Conservation (phyloP, 2,329 filamentous ascomycete genomes). For the Chrysoporthe cubensis region DNA sequence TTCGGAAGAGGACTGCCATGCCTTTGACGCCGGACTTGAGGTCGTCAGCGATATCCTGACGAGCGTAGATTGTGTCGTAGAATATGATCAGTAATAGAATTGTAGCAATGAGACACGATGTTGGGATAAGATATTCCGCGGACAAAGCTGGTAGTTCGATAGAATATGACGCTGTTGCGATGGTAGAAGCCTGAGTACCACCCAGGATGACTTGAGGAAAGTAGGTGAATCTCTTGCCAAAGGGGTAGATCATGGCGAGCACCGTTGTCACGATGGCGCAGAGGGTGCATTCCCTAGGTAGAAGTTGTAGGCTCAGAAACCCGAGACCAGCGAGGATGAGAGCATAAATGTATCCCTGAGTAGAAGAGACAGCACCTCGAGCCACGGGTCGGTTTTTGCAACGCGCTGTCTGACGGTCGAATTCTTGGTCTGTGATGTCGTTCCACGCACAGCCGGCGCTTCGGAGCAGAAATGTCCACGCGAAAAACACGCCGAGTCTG, state of each 20-base stretch:
- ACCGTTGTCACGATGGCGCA: slow-evolving; percentile 32
- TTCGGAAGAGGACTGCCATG: slow-evolving; percentile 38
- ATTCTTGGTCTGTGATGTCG: slow-evolving; percentile 57
- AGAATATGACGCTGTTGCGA: background rate
- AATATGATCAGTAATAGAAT: slow-evolving; percentile 22
- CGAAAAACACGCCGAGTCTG: slow-evolving; percentile 44
- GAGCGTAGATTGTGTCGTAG: slow-evolving; percentile 44
- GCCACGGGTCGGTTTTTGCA: slow-evolving; percentile 56
- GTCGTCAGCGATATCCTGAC: slow-evolving; percentile 42
- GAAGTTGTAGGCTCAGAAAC: slow-evolving; percentile 44
- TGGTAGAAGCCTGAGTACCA: slow-evolving; percentile 35
- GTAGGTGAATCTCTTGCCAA: slow-evolving; percentile 42
- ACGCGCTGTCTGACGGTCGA: slow-evolving; percentile 56
- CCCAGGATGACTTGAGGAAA: slow-evolving; percentile 42
- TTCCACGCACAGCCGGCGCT: slow-evolving; percentile 59
- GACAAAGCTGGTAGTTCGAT: slow-evolving; percentile 7
- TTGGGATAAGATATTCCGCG: background rate
- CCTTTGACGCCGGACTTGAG: slow-evolving; percentile 40
- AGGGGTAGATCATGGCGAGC: slow-evolving; percentile 39
- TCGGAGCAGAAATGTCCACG: slow-evolving; percentile 51
- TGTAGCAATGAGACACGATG: background rate
- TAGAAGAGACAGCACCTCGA: slow-evolving; percentile 51
- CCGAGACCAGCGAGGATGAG: slow-evolving; percentile 46
- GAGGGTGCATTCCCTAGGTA: slow-evolving; percentile 24
- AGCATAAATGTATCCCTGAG: slow-evolving; percentile 45